Base-by-base conservation (phyloP, 768 basidiomycete genomes). In the Suillus subluteus region DNA sequence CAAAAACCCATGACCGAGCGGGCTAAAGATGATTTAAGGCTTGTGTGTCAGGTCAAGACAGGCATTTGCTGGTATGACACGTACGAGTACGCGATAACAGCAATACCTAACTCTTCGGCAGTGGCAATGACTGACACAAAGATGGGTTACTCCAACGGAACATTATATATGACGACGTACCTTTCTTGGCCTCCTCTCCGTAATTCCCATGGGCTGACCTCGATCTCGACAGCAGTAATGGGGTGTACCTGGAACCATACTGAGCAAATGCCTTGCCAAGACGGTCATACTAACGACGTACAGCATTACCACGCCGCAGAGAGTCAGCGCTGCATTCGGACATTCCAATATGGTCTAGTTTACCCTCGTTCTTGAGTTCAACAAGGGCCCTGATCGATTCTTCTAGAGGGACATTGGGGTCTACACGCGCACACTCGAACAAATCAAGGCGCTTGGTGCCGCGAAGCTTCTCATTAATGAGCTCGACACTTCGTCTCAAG, bases 191-290 rank as follows among this genome's bases (percentile, higher is more conserved):
- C 62, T 86, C 80, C 30, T 80, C 78, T 66, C 86, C 86, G 62
- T 87, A n/a, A 87, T 2, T 84, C 80, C 82, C 86, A 89, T 2
- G 86, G 82, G 70, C 87, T 89, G 50, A 89, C 77, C 73, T 92
- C 91, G 62, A 91, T 88, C 73, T 92, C 89, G 9, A 88, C 86
- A 18, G 84, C 80, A 15, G 85, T 80, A 65, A 90, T 82, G 2
- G 85, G 86, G 55, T 83, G 79, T 12, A 89, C 78, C 84, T 88
- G 58, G 4, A 9, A 35, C 59, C n/a, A 18, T 43, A 55, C 26
- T 38, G 15, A 61, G 16, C 6, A 30, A 21, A 38, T 58, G 16
- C 32, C 21, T 30, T 35, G 9, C 44, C 7, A 9, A 44, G 18
- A 41, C 12, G 30, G 23, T 23, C 38, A 52, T 18, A 46, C 23